phyloP scores from a whole-genome alignment of 2,329 filamentous ascomycete genomes.

The Penicillium digitatum region DNA sequence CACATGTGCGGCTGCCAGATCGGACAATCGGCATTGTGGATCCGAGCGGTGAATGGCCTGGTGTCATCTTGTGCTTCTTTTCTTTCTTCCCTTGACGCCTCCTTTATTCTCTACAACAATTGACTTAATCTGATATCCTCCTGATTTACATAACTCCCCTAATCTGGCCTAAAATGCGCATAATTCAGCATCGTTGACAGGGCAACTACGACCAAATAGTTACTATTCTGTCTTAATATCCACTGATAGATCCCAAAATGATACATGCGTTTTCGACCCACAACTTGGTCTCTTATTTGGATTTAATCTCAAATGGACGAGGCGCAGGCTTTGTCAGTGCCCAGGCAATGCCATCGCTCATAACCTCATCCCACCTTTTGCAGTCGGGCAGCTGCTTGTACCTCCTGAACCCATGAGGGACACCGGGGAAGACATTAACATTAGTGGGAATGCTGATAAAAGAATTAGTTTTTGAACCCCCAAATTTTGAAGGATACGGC shows the following conservation, averaged over 20 bases:
- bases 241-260: background rate
- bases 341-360: conserved; percentile 30
- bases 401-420: conserved; percentile 52
- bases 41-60: conserved; percentile 9
- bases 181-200: background rate
- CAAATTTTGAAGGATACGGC: background rate
- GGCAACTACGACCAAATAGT: background rate
- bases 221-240: background rate
- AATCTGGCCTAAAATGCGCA: background rate
- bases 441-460: conserved; percentile 47
- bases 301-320: conserved; percentile 22
- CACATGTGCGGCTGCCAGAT: conserved; percentile 1
- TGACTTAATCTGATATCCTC: background rate
- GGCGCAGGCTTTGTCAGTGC: conserved; percentile 22
- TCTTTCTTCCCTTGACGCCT: background rate
- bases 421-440: conserved; percentile 48
- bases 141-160: background rate
- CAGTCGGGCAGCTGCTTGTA: conserved; percentile 26
- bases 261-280: background rate
- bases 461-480: background rate
- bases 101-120: background rate
- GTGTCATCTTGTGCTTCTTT: background rate
- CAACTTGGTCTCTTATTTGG: conserved; percentile 6
- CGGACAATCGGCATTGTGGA: conserved; percentile 9
- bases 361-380: conserved; percentile 31